Base-by-base conservation (phyloP, 75 land plant genomes). In the Pinus tabuliformis region DNA sequence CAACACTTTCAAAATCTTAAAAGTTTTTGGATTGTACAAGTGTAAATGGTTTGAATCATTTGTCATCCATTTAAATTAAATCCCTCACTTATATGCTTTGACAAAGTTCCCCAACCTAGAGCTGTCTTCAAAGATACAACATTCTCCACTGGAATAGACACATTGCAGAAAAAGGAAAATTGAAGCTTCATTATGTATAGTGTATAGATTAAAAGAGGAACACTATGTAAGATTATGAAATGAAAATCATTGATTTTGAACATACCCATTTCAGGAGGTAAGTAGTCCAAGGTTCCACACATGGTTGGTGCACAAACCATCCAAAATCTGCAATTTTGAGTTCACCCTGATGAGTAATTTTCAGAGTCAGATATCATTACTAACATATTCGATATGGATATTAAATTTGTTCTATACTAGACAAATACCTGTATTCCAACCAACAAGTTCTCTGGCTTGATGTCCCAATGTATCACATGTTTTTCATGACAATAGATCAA, bases 321-420 rank as follows among this genome's bases (percentile, higher is more conserved):
- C 98, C 95, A 84, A 95, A 95, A 77, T 95, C 98, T 21, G 98
- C 95, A 58, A 95, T 95, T 74, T 95, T 95, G 3, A 95, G 83
- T 62, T 92, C 95, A 28, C 98, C 95, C 93, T 92, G 82, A 57
- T 24, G 33, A 77, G 18, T 65, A 65, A 65, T 65, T 65, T 17
- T 18, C 36, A 30, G 17, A 37, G 36, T 16, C 42, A 65, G 42
- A 37, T 33, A 16, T 6, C 15, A 6, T 5, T 16, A 17, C 70
- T 65, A 33, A 26, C 70, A 73, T 28, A 20, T 49, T 49, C 3
- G 15, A 56, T 15, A n/a, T 52, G 33, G 36, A 2, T 65, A 17
- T 65, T 16, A 36, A 33, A 33, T 33, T 65, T 17, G 28, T 33
- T 6, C 1, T 42, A 33, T 65, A 37, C 42, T 17, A 30, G 5